These are phyloP conservation scores for Xerocomellus dryophilus DNA, from an alignment of 768 basidiomycete genomes.

Conservation along the genomic window DNA sequence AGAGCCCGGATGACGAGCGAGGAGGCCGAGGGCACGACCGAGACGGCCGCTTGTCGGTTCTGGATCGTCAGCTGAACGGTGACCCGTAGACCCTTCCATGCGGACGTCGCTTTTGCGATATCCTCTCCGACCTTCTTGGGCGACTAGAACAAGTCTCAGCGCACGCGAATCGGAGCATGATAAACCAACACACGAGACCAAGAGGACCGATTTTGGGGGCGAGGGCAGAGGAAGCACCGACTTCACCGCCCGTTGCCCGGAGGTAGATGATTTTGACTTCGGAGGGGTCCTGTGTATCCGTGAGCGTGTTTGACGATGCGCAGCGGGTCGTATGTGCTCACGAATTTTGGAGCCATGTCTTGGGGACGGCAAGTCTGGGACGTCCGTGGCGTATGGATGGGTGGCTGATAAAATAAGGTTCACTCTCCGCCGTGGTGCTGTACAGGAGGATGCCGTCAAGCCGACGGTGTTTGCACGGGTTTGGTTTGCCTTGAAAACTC, in stretches of 20 bases:
- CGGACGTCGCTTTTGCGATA: slow-evolving; percentile 96
- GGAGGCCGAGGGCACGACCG: slow-evolving; percentile 95
- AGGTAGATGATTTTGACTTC: slow-evolving; percentile 99
- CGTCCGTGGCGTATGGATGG: slow-evolving; percentile 5
- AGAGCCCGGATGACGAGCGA: slow-evolving; percentile 97
- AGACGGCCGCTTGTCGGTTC: slow-evolving; percentile 97
- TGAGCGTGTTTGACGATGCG: slow-evolving; percentile 1
- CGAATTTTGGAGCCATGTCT: slow-evolving; percentile 79
- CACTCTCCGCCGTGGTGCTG: slow-evolving; percentile 49
- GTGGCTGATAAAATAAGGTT: slow-evolving; percentile 50
- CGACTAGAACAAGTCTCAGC: slow-evolving; percentile 54
- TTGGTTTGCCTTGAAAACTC: slow-evolving; percentile 25
- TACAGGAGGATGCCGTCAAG: slow-evolving; percentile 42
- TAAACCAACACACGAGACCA: slow-evolving; percentile 73
- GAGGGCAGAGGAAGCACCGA: slow-evolving; percentile 96
- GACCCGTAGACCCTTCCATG: slow-evolving; percentile 99
- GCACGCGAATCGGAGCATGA: neutral
- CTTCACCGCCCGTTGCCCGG: slow-evolving; percentile 97
- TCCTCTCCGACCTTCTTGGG: slow-evolving; percentile 99
- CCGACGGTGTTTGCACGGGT: slow-evolving; percentile 36
- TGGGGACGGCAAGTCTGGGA: slow-evolving; percentile 12
- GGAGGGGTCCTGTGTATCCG: slow-evolving; percentile 77
- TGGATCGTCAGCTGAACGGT: slow-evolving; percentile 99
- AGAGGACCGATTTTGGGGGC: slow-evolving; percentile 99
- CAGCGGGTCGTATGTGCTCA: slow-evolving; percentile 32